These are phyloP conservation scores for Saururus chinensis DNA, from an alignment of 164 flowering plant genomes.

Conservation along the genomic window DNA sequence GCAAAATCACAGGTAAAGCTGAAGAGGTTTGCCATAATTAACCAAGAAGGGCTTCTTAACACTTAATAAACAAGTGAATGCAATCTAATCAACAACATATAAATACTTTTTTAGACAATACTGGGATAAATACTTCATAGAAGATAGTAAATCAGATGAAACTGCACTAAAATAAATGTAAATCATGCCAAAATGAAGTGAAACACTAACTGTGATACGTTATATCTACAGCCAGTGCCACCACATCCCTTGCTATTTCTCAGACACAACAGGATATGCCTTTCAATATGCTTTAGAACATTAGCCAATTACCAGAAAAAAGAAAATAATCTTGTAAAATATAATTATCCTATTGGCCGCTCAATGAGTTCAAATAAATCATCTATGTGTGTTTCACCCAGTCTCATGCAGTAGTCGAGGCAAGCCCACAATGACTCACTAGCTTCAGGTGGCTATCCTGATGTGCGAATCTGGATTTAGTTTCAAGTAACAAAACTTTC, in stretches of 20 bases:
- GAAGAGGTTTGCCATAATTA: neutral
- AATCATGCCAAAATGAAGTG: neutral
- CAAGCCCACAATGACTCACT: no score
- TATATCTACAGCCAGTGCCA: neutral
- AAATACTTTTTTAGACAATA: neutral
- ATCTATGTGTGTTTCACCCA: no score
- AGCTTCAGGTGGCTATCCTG: no score
- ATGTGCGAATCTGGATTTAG: no score
- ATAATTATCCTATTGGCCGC: no score
- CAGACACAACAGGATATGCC: neutral
- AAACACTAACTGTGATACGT: neutral
- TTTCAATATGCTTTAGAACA: neutral
- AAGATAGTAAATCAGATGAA: neutral
- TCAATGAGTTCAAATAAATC: no score
- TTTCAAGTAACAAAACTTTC: no score
- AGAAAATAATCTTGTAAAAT: no score
- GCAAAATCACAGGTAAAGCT: constrained; percentile 8
- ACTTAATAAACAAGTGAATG: neutral
- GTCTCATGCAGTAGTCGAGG: no score
- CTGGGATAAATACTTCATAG: neutral
- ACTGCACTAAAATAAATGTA: neutral
- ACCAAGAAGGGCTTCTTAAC: no score
- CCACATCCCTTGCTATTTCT: neutral
- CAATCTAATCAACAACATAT: neutral
- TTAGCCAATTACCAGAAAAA: no score